Evolutionary conservation across 192 early-diverging fungal genomes (phyloP).

Genomic region (Diversispora epigaea): DNA sequence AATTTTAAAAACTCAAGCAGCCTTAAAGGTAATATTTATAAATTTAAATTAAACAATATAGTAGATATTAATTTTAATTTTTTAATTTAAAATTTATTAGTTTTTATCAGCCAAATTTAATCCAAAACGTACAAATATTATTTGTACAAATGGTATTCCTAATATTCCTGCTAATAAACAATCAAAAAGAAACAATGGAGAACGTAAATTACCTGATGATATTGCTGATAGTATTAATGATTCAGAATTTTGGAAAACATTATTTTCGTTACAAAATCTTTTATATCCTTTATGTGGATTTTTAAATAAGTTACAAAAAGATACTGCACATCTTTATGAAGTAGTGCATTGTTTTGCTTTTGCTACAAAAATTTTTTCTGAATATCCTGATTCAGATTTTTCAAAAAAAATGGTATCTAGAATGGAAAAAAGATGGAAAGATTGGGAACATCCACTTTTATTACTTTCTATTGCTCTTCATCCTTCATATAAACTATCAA

Average conservation of each 20-base stretch:
- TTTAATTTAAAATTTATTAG: too few relatives aligned
- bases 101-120: too few relatives aligned
- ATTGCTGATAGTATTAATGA: slow-evolving; percentile 13
- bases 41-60: too few relatives aligned
- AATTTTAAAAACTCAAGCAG: too few relatives aligned
- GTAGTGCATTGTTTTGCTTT: slow-evolving; percentile 12
- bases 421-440: slow-evolving; percentile 1
- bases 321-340: slow-evolving; percentile 7
- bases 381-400: neutral
- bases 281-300: slow-evolving; percentile 8
- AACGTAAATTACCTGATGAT: slow-evolving; percentile 1
- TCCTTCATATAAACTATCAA: neutral
- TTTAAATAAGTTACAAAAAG: slow-evolving; percentile 13
- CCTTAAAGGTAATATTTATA: too few relatives aligned
- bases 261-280: slow-evolving; percentile 18
- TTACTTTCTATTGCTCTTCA: slow-evolving; percentile 4
- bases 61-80: too few relatives aligned
- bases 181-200: slow-evolving; percentile 12
- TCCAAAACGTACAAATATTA: too few relatives aligned
- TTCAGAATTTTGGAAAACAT: neutral
- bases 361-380: neutral
- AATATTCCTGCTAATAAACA: too few relatives aligned
- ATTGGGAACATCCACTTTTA: neutral
- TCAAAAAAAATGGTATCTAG: slow-evolving; percentile 9
- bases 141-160: too few relatives aligned